Evolutionary conservation across 495 filamentous ascomycete species (phyloP), one percentile per base, ranked within the genome.

Genomic region (Aspergillus ellipticus): DNA sequence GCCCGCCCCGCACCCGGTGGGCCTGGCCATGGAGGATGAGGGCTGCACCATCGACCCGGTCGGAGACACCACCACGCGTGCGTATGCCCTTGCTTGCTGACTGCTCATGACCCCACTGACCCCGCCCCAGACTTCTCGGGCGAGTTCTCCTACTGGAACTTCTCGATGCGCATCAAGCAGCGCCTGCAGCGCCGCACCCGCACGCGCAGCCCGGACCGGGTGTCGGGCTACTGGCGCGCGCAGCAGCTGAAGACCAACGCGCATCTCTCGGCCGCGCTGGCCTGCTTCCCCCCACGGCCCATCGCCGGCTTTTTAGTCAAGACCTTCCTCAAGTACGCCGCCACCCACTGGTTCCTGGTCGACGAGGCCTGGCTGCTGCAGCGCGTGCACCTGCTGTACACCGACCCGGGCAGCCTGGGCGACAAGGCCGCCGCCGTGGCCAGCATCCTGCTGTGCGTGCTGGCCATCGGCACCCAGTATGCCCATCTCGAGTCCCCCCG

Each of bases 401-500:
- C 55, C 31, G 48, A 67, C 28, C 59, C 60, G 0, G 47, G 22
- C 21, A 54, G 9, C 42, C 72, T 55, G n/a, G 39, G 52, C 6
- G 54, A 63, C 1, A 65, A 70, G 21, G 61, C 64, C 4, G 66
- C 66, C 31, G 71, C 70, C 1, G 61, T 66, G n/a, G 50, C 74
- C 11, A 65, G 67, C 46, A 67, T 68, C 24, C 42, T 78, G 3
- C 61, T 76, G 3, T 69, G 65, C 20, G 53, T 71, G 1, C 60
- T 78, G 11, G 74, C 74, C 5, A 74, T 78, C 22, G 74, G 74
- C 6, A 72, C 74, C 3, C 74, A 78, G 53, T 78, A 72, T 57
- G 70, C 71, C 0, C 65, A 78, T 54, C 64, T 78, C 20, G 2
- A 26, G 29, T n/a, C 45, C 47, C 3, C 41, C 17, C 51, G 45